Base-by-base conservation (phyloP, 2,329 filamentous ascomycete species). In the Claviceps digitariae region DNA sequence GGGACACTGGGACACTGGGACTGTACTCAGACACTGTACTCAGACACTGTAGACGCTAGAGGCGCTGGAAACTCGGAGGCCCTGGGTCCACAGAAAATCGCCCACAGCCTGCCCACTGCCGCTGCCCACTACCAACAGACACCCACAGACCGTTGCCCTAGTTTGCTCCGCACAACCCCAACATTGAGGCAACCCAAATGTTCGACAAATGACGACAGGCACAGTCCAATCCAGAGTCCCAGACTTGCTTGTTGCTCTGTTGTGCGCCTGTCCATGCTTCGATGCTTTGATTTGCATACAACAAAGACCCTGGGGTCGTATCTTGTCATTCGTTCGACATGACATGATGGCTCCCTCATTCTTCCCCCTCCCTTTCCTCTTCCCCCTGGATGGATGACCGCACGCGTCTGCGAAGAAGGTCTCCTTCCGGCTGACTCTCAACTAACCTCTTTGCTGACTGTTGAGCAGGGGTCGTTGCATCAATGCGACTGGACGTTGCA, bases 401-500 rank as follows among this genome's bases (percentile, higher is more conserved):
- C 51, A n/a, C n/a, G 25, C 20, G 34, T 41, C 27, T 52, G n/a
- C 45, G 48, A 31, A 36, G 48, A 34, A 34, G 25, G 20, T 25
- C 27, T 43, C 15, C 23, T 48, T 36, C 29, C 15, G 50, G 50
- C 27, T 51, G 40, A 45, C 29, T 36, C 40, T 17, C 20, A 27
- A 45, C 40, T 44, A 29, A 52, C 43, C 12, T 20, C 31, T 46
- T 43, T 34, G n/a, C 51, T 34, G 34, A 43, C 38, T 43, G 49
- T 12, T 23, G 17, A 29, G 36, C 45, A 41, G 36, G 45, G 45
- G 45, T 31, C 25, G 44, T 38, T 40, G 36, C 34, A 25, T 41
- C 51, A n/a, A 52, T 52, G 10, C 36, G n/a, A 54, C 52, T 31
- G 52, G 6, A 36, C 12, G 48, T 40, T 54, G 48, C 43, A 53